Base-by-base conservation (phyloP, 345 rosid genomes). In the Psidium friedrichsthalianum region DNA sequence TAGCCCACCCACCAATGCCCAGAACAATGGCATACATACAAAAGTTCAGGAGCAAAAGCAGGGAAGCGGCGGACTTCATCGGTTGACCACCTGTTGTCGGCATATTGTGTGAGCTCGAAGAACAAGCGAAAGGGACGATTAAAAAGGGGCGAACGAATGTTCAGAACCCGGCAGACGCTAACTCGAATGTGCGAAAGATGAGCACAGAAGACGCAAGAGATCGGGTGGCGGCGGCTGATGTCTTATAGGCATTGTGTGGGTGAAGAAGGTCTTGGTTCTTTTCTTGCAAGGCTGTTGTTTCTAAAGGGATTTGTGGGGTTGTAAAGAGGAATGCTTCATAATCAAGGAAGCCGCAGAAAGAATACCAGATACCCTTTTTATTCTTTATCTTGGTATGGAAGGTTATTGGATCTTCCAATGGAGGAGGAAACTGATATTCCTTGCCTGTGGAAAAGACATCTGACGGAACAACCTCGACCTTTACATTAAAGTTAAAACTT, bases 1-100 rank as follows among this genome's bases (percentile, higher is more conserved):
- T 91, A 27, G 99, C 96, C 98, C 99, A 96, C 24, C 94, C 93
- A 54, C 94, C 96, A 86, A 96, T 95, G 74, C 96, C 96, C 20
- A 96, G 88, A 84, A 95, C 90, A 16, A 95, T 89, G 53, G 53
- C 93, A 52, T 91, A 94, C 96, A 95, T 96, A 86, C 98, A 93
- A 86, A 96, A 92, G 74, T 96, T 96, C 40, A 96, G 92, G 57
- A 88, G 83, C 88, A 96, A 86, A 87, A 96, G 96, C 36, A 94
- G 59, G 13, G 90, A 64, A 25, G 96, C 98, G 55, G 91, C 92
- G 3, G 89, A 88, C 84, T 90, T 94, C 93, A 92, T 87, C 83
- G 89, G 92, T 20, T n/a, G 74, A 56, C n/a, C 88, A 27, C 91
- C 96, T 98, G 94, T 95, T 86, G 85, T 69, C 74, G 53, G 36